Evolutionary conservation across 257 asterid species (phyloP).

Genomic region (Solanum etuberosum): DNA sequence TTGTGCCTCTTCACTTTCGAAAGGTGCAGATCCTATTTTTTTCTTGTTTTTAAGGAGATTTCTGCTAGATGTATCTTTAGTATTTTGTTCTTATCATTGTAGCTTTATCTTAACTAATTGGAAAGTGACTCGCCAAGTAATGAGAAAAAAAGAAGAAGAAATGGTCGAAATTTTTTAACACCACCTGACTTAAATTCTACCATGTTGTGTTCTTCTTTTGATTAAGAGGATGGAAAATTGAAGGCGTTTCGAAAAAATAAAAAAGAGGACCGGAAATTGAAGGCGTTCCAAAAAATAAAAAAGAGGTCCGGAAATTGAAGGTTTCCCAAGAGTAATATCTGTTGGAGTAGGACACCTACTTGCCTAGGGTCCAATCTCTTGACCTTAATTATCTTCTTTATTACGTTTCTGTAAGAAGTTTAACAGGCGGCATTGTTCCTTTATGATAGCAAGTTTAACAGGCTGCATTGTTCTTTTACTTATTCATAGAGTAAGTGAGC

Average conservation of each 20-base stretch:
- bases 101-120: background rate
- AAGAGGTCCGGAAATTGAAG: background rate
- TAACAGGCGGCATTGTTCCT: background rate
- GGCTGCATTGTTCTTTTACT: background rate
- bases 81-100: background rate
- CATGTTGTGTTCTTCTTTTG: background rate
- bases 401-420: background rate
- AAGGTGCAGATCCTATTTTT: slow-evolving; percentile 36
- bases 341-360: background rate
- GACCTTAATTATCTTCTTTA: background rate
- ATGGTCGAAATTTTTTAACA: background rate
- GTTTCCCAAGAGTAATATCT: background rate
- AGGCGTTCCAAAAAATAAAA: background rate
- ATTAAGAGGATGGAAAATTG: background rate
- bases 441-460: background rate
- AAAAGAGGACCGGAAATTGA: background rate
- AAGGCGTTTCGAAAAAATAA: background rate
- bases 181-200: background rate
- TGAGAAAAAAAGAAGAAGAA: background rate
- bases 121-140: background rate
- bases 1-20: slow-evolving; percentile 72
- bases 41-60: background rate
- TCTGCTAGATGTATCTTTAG: background rate
- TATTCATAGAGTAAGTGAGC: background rate
- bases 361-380: background rate